These are phyloP conservation scores for Jamesozyma gamospora DNA, from an alignment of 805 yeast species.

Conservation along the genomic window DNA sequence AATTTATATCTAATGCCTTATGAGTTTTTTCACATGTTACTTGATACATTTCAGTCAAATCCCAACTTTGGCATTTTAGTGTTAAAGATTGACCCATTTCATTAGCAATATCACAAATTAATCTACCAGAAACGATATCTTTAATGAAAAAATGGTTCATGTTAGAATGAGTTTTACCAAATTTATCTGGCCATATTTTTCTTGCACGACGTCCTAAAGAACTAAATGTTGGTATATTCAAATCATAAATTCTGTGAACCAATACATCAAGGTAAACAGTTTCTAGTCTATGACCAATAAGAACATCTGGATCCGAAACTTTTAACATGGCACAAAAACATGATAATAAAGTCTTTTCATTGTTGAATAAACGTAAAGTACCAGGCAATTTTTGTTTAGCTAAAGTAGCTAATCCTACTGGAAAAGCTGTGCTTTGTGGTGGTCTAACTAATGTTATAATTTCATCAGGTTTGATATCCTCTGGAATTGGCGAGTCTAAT, in stretches of 20 bases:
- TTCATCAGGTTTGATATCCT: slow-evolving; percentile 49
- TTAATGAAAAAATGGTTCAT: slow-evolving; percentile 48
- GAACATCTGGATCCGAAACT: slow-evolving; percentile 82
- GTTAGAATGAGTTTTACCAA: slow-evolving; percentile 44
- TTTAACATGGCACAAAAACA: slow-evolving; percentile 66
- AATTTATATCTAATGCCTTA: slow-evolving; percentile 60
- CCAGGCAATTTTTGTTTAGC: slow-evolving; percentile 43
- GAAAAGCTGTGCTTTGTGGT: slow-evolving; percentile 51
- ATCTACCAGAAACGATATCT: slow-evolving; percentile 73
- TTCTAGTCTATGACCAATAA: slow-evolving; percentile 81
- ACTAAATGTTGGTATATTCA: slow-evolving; percentile 67
- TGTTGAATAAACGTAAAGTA: slow-evolving; percentile 49
- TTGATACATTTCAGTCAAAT: slow-evolving; percentile 80
- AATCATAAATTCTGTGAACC: slow-evolving; percentile 69
- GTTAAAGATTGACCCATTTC: slow-evolving; percentile 92
- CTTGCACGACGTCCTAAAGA: slow-evolving; percentile 74
- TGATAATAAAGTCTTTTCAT: slow-evolving; percentile 63
- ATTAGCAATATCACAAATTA: slow-evolving; percentile 86
- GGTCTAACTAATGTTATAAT: slow-evolving; percentile 74
- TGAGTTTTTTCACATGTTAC: slow-evolving; percentile 60
- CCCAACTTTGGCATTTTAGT: slow-evolving; percentile 90
- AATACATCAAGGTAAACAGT: slow-evolving; percentile 68
- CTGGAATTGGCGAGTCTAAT: slow-evolving; percentile 66
- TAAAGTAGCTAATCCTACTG: slow-evolving; percentile 61
- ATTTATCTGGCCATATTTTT: slow-evolving; percentile 66